Conservation (phyloP, 1,284 basidiomycete species). For the Leccinum fallax region DNA sequence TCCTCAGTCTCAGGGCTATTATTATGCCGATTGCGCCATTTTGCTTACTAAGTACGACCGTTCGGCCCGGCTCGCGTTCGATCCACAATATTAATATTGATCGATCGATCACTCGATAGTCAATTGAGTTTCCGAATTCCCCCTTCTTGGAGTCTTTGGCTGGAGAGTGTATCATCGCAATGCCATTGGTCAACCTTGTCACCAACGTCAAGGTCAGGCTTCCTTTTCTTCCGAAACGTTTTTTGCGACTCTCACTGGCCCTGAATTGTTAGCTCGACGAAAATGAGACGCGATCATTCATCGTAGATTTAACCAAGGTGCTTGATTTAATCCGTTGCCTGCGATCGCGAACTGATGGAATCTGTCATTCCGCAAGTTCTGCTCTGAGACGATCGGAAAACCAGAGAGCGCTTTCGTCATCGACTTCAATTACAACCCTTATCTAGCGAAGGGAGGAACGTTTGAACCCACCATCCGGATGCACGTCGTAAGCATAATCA, state of each 20-base stretch:
- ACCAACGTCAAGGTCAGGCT: constrained; percentile 58
- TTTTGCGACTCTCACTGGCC: background rate
- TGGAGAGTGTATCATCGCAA: background rate
- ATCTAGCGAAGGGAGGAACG: constrained; percentile 54
- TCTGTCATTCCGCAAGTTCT: constrained; percentile 37
- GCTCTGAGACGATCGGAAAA: constrained; percentile 44
- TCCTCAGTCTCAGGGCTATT: no score
- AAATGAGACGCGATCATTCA: constrained; percentile 6
- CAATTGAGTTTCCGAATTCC: background rate
- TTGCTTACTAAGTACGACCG: no score
- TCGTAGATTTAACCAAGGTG: constrained; percentile 11
- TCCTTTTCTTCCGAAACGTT: background rate
- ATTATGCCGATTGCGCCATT: no score
- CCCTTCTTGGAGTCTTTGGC: background rate
- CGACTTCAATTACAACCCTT: constrained; percentile 55
- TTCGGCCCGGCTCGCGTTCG: no score
- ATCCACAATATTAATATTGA: no score
- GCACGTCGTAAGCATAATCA: constrained; percentile 42
- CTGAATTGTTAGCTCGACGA: constrained; percentile 6
- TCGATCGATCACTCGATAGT: background rate
- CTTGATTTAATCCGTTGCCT: background rate
- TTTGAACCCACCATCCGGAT: constrained; percentile 62
- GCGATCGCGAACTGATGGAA: background rate
- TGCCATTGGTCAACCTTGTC: constrained; percentile 45
- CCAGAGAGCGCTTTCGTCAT: constrained; percentile 54